Base-by-base conservation (phyloP, 2,329 filamentous ascomycete genomes). In the Talaromyces sp. region DNA sequence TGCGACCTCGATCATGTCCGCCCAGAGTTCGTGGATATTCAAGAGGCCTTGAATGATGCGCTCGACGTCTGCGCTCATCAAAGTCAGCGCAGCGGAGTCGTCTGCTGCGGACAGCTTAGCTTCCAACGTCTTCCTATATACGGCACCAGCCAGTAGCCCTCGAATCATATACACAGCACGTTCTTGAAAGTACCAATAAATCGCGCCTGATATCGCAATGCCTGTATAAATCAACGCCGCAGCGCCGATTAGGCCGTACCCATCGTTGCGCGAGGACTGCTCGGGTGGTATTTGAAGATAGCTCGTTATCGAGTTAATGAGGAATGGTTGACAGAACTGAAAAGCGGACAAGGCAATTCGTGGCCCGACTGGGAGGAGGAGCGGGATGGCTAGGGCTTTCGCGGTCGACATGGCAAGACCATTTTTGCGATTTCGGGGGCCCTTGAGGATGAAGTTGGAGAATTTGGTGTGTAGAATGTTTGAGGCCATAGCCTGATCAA, bases 11-110 rank as follows among this genome's bases (percentile, higher is more conserved):
- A 78, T 68, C 0, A 76, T 66, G 62, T 77, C 78, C 1, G 75
- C 77, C 75, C 79, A 82, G 5, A 77, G 73, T 42, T 80, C 78
- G 61, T 81, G 76, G 61, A 81, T 70, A 5, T 69, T 72, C 33
- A 72, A 69, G 69, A 76, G 73, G 23, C 76, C 76, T 16, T 72
- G 67, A 4, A 73, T 73, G 9, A 81, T 77, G 31, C 77, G 67
- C 64, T 81, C 78, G 8, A 80, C 71, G 64, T 81, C 78, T 1
- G 78, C 74, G 56, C 76, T 79, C 78, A 81, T 80, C 23, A 80
- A 65, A 8, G 77, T 80, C 18, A 80, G 64, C 3, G 78, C 74
- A 28, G 74, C 71, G 18, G 72, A 70, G 1, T 73, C 69, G 33
- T 76, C 73, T n/a, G 69, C 69, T 56, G 73, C 70, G 54, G 68